A percentile compares a stretch with the other conserved stretches of the same genome.
These are phyloP conservation scores for Infundibulicybe gibba DNA, from an alignment of 768 basidiomycete genomes.

Conservation along the genomic window DNA sequence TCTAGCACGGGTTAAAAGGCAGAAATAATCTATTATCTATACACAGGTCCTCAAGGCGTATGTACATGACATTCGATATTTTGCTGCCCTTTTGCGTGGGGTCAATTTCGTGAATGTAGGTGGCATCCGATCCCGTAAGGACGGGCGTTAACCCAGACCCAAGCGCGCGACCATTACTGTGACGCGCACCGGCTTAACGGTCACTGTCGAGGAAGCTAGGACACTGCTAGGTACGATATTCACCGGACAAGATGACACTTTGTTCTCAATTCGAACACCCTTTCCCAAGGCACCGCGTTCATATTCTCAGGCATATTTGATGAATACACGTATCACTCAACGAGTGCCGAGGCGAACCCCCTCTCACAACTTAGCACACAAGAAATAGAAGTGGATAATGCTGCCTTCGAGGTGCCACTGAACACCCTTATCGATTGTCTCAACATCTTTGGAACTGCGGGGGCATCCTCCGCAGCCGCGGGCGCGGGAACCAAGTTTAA, in stretches of 20 bases:
- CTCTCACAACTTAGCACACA: constrained; percentile 25
- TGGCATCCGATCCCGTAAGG: constrained; percentile 3
- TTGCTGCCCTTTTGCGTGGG: constrained; percentile 74
- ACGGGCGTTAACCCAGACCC: constrained; percentile 1
- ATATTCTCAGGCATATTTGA: constrained; percentile 78
- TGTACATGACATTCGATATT: constrained; percentile 78
- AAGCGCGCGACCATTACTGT: constrained; percentile 77
- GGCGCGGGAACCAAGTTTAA: constrained; percentile 31
- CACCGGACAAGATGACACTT: background rate
- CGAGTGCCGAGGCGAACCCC: constrained; percentile 15
- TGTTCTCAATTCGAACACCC: background rate
- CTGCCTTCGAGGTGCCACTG: constrained; percentile 80
- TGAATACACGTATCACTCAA: constrained; percentile 64
- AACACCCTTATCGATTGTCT: constrained; percentile 85
- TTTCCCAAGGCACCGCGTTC: constrained; percentile 75
- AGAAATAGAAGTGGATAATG: constrained; percentile 25
- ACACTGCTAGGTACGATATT: constrained; percentile 63
- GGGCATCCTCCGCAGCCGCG: constrained; percentile 26
- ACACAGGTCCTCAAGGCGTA: constrained; percentile 62
- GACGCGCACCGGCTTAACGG: constrained; percentile 63
- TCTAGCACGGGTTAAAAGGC: no score
- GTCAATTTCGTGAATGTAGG: constrained; percentile 80
- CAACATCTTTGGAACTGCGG: constrained; percentile 89
- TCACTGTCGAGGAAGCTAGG: constrained; percentile 84
- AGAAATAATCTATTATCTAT: background rate